Evolutionary conservation across 768 basidiomycete genomes (phyloP), one percentile per base, ranked within the genome.

Genomic region (Floccularia luteovirens): DNA sequence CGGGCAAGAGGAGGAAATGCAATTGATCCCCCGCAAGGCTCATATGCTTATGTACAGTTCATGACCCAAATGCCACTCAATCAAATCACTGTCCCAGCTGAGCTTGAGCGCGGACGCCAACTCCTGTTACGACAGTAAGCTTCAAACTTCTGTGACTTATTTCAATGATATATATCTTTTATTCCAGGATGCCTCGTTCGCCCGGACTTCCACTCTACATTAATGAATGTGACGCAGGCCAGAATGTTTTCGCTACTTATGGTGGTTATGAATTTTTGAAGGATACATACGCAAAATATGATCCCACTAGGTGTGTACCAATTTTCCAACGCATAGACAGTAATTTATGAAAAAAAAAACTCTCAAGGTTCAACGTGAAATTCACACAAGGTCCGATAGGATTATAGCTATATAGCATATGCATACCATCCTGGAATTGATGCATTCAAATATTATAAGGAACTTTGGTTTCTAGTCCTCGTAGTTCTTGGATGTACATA

Each of bases 261-360:
- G 56, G 57, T 13, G 42, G 43, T 6, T 59, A 52, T 30, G 43
- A 55, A 2, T 41, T 46, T 13, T 36, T 62, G 34, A 54, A 52
- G 37, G 22, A 35, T 13, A 55, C 49, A 2, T 59, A 60, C 41
- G 44, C 44, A 5, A 62, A 60, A 36, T 62, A 62, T 33, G 60
- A 62, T 43, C 59, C 59, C 14, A 47, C 39, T 2, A 34, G 56
- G 59, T 60, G 30, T n/a, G n/a, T n/a, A n/a, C n/a, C n/a, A 19
- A 19, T 24, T 19, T 24, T 13, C 13, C 3, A 16, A 35, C 41
- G 24, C 17, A 11, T 11, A 5, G 10, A 10, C 31, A 4, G n/a
- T 36, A 30, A 13, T 24, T 34, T 12, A 36, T 23, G 8, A 22
- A 23, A 12, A 17, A 12, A 7, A 10, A 17, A 5, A n/a, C 22